Percentiles rank a stretch among this genome's conserved stretches.
Evolutionary conservation across 805 yeast genomes (phyloP).

Genomic region (Pichia gijzeniarum): DNA sequence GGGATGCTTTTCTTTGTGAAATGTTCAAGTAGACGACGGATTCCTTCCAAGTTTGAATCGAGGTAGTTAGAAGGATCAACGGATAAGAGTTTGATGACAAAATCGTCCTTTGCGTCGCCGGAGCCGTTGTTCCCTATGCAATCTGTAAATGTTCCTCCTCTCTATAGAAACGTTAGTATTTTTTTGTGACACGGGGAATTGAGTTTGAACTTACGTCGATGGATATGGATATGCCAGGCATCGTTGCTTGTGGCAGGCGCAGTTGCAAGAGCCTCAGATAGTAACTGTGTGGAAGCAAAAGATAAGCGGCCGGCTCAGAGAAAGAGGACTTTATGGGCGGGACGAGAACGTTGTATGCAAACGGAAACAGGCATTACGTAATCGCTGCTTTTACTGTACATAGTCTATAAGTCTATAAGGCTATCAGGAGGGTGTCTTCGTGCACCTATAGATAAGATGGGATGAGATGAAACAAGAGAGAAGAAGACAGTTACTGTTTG

Average conservation of each 20-base stretch:
- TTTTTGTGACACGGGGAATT: neutral
- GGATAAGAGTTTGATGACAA: constrained; percentile 71
- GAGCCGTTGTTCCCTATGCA: constrained; percentile 49
- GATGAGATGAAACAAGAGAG: too few species aligned
- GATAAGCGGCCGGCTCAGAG: too few species aligned
- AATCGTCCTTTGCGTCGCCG: constrained; percentile 46
- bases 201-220: constrained; percentile 14
- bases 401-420: too few species aligned
- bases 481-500: constrained; percentile 29
- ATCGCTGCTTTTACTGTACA: too few species aligned
- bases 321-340: too few species aligned
- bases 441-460: too few species aligned
- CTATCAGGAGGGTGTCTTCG: too few species aligned
- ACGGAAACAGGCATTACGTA: too few species aligned
- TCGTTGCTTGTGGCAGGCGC: neutral
- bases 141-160: constrained; percentile 94
- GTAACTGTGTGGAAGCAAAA: too few species aligned
- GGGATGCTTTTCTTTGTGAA: constrained; percentile 51
- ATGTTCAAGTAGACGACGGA: constrained; percentile 65
- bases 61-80: constrained; percentile 83
- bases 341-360: too few species aligned
- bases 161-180: constrained; percentile 8
- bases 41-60: constrained; percentile 93
- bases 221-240: constrained; percentile 13
- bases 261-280: too few species aligned